Evolutionary conservation across 371 early-diverging fungal species (phyloP).

Genomic region (Funneliformis caledonium): DNA sequence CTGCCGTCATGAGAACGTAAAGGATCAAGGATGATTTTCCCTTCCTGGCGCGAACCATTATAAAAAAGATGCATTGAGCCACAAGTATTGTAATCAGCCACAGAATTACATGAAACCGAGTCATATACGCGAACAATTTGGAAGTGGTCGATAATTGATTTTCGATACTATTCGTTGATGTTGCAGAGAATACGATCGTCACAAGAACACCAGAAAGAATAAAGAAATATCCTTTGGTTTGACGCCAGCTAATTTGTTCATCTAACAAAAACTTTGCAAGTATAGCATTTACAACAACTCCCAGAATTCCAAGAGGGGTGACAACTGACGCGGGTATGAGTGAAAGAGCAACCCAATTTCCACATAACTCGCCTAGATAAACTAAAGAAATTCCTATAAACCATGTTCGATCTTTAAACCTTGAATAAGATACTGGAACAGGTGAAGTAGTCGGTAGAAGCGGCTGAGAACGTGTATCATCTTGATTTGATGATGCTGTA

Average conservation of each 20-base stretch:
- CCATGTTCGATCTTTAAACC: constrained; percentile 40
- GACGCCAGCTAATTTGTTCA: constrained; percentile 28
- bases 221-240: constrained; percentile 38
- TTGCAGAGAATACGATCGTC: constrained; percentile 32
- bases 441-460: not conserved
- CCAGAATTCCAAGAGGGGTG: constrained; percentile 43
- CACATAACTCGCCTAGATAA: constrained; percentile 40
- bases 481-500: constrained; percentile 12
- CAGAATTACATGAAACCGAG: not conserved
- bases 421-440: constrained; percentile 35
- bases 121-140: not conserved
- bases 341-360: constrained; percentile 43
- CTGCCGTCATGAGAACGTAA: constrained; percentile 39
- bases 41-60: not conserved
- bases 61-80: not conserved
- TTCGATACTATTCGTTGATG: constrained; percentile 32
- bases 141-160: not conserved
- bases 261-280: constrained; percentile 38
- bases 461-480: not conserved
- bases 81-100: constrained; percentile 3
- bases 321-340: constrained; percentile 40
- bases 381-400: constrained; percentile 32
- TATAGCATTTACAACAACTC: constrained; percentile 40
- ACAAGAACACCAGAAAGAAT: constrained; percentile 37
- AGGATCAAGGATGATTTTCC: constrained; percentile 26